Evolutionary conservation across 345 rosid species (phyloP).

Genomic region (Ceriops decandra): DNA sequence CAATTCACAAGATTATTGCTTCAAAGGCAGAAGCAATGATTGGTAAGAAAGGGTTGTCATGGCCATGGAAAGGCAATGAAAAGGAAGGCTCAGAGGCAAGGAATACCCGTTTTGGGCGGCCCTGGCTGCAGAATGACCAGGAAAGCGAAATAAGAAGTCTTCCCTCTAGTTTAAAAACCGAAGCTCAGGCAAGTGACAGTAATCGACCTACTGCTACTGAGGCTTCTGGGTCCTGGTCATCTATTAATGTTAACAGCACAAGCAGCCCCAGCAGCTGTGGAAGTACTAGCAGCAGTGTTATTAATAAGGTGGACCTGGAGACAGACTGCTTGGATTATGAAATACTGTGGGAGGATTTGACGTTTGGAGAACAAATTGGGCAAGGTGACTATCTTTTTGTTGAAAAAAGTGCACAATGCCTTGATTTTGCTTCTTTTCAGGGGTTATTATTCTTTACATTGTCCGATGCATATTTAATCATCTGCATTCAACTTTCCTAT

Average conservation of each 20-base stretch:
- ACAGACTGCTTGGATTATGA: conserved; percentile 76
- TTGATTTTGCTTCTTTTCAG: neutral
- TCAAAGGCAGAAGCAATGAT: conserved; percentile 90
- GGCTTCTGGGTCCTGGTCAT: conserved; percentile 72
- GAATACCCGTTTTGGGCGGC: conserved; percentile 46
- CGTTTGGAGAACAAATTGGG: conserved; percentile 80
- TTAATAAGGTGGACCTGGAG: conserved; percentile 74
- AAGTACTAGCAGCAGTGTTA: conserved; percentile 71
- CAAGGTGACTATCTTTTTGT: conserved; percentile 56
- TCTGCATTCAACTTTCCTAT: too few relatives aligned
- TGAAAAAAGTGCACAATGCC: neutral
- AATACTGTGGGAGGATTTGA: conserved; percentile 92
- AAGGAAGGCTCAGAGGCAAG: conserved; percentile 57
- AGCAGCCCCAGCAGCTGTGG: conserved; percentile 94
- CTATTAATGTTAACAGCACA: conserved; percentile 66
- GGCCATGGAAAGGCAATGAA: conserved; percentile 97
- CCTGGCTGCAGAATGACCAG: conserved; percentile 57
- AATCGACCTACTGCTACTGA: conserved; percentile 54
- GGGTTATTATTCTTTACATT: neutral
- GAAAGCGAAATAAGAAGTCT: conserved; percentile 45
- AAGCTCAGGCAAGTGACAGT: conserved; percentile 44
- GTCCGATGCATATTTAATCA: too few relatives aligned
- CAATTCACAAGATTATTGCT: conserved; percentile 62
- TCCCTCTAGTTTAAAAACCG: conserved; percentile 42
- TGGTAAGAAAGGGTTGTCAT: conserved; percentile 73